Percentiles rank a stretch among this genome's conserved stretches.
phyloP scores from a whole-genome alignment of 2,329 filamentous ascomycete species.

The Incumbomyces lentus region DNA sequence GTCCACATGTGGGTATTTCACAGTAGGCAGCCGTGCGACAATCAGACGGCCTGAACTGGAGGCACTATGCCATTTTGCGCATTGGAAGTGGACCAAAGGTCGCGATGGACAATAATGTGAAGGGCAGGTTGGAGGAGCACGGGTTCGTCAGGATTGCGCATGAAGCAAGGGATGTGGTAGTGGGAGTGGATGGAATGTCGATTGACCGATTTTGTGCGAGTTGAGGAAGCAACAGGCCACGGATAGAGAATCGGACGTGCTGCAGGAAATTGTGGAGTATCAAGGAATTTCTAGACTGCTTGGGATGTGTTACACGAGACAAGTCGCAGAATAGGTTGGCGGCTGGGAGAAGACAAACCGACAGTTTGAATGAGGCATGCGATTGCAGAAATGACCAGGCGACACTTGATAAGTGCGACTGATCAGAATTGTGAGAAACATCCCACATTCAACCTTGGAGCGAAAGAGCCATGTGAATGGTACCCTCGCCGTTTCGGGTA shows the following conservation, averaged over 20 bases:
- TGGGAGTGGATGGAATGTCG: constrained; percentile 23
- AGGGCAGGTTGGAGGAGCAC: constrained; percentile 10
- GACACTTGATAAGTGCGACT: neutral
- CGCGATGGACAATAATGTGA: constrained; percentile 14
- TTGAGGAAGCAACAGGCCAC: constrained; percentile 8
- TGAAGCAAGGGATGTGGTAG: constrained; percentile 24
- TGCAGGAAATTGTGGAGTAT: constrained; percentile 8
- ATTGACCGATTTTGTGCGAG: constrained; percentile 20
- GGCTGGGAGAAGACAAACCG: constrained; percentile 5
- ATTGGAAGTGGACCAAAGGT: constrained; percentile 9
- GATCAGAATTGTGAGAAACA: constrained; percentile 7
- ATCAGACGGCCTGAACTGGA: constrained; percentile 17
- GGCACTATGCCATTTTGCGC: constrained; percentile 7
- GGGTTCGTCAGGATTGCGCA: constrained; percentile 11
- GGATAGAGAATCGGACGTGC: constrained; percentile 6
- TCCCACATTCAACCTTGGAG: constrained; percentile 4
- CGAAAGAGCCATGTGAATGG: constrained; percentile 7
- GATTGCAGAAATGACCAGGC: constrained; percentile 1
- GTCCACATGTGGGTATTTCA: constrained; percentile 20
- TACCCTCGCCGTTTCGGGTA: neutral
- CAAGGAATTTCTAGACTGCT: constrained; percentile 6
- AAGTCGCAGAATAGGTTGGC: constrained; percentile 6
- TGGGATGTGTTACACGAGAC: constrained; percentile 8
- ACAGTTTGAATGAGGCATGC: constrained; percentile 5
- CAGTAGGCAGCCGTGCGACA: constrained; percentile 25